Percentiles rank a stretch among this genome's conserved stretches.
Evolutionary conservation across 257 asterid species (phyloP).

Genomic region (Forsythia suspensa): DNA sequence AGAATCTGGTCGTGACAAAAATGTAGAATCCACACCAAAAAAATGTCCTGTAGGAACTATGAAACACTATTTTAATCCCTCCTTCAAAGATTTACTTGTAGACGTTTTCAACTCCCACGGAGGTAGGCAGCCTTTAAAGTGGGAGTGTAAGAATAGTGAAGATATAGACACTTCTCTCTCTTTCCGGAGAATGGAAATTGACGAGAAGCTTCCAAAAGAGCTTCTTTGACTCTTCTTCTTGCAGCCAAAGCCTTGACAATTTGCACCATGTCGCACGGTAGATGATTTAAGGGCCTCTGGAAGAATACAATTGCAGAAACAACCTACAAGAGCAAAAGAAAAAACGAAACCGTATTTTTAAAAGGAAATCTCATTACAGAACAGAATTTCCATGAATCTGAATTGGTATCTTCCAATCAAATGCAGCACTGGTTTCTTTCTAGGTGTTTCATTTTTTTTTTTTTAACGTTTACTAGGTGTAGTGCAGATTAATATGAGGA

Average conservation of each 20-base stretch:
- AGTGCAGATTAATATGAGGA: not conserved
- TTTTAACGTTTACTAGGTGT: not conserved
- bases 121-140: slow-evolving; percentile 61
- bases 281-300: slow-evolving; percentile 60
- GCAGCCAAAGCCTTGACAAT: slow-evolving; percentile 40
- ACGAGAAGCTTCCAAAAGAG: slow-evolving; percentile 55
- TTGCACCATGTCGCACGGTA: slow-evolving; percentile 22
- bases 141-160: slow-evolving; percentile 66
- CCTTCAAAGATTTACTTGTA: slow-evolving; percentile 33
- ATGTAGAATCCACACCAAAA: no score
- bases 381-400: not conserved
- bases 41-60: no score
- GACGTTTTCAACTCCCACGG: slow-evolving; percentile 56
- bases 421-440: not conserved
- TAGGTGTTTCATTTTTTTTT: not conserved
- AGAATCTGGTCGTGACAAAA: no score
- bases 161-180: slow-evolving; percentile 68
- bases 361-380: not conserved
- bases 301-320: slow-evolving; percentile 67
- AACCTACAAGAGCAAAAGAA: slow-evolving; percentile 41
- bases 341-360: not conserved
- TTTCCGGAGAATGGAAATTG: slow-evolving; percentile 50
- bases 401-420: not conserved
- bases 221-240: slow-evolving; percentile 58
- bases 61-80: no score